Conservation (phyloP, 2,329 filamentous ascomycete species). For the Apiospora sp. region DNA sequence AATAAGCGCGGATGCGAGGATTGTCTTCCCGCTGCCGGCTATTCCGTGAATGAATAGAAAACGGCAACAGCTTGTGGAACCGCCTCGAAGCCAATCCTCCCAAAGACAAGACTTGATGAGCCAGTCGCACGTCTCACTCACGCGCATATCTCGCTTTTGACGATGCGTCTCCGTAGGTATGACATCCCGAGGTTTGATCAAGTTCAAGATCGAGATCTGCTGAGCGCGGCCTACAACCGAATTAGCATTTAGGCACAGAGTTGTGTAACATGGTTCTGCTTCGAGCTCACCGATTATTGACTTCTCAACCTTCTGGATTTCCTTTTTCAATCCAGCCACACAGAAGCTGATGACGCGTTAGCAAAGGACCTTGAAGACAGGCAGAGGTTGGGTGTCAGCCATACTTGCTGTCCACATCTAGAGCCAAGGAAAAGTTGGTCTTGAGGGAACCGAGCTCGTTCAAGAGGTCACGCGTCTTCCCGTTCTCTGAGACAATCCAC, state of each 20-base stretch:
- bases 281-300: not conserved
- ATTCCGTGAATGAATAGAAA: constrained; percentile 34
- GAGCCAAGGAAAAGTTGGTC: not conserved
- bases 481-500: not conserved
- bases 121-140: not conserved
- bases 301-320: not conserved
- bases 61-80: not conserved
- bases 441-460: not conserved
- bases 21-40: constrained; percentile 39
- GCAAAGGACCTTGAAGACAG: not conserved
- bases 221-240: not conserved
- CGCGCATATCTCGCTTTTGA: not conserved
- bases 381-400: not conserved
- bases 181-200: not conserved
- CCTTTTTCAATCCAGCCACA: not conserved
- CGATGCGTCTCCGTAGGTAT: not conserved
- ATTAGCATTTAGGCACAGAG: not conserved
- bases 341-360: not conserved
- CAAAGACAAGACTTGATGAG: not conserved
- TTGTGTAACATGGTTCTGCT: not conserved
- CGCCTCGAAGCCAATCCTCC: not conserved
- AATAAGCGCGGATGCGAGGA: constrained; percentile 38
- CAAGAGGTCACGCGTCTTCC: not conserved
- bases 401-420: constrained; percentile 10
- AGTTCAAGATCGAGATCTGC: not conserved